Evolutionary conservation across 768 basidiomycete species (phyloP), one percentile per base, ranked within the genome.

Genomic region (Tubosaeta sp.): DNA sequence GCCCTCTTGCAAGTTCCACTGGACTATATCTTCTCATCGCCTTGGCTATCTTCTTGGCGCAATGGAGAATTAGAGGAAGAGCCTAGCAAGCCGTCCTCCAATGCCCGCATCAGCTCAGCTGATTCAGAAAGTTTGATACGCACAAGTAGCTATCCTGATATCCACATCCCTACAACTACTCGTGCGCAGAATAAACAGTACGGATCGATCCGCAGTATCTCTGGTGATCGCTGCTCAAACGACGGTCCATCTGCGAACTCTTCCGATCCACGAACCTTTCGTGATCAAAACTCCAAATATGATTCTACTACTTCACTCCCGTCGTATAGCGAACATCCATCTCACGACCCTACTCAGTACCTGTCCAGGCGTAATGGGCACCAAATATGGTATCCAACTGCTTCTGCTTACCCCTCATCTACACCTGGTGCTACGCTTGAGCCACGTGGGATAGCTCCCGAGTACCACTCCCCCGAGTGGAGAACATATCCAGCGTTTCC

Each of bases 401-500:
- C 69, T n/a, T 71, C 79, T 25, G 65, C 77, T 0, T 74, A 76
- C 22, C 51, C 48, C 14, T 38, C 57, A 29, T 44, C 62, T 38
- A 11, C 31, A 14, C 29, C 60, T 1, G 12, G 40, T 7, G 50
- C 55, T 34, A 46, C 46, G n/a, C 49, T 24, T 14, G 47, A 53
- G 25, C 24, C 29, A 36, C 44, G 34, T 60, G 66, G 48, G 64
- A 73, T 52, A 13, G 38, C 71, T 60, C 55, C 61, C 65, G 62
- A 70, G 24, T 65, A 58, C 35, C 65, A 59, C n/a, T 66, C 60
- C n/a, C 80, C 85, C 35, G 86, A 89, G 56, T 89, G 86, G 86
- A 70, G 84, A 50, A 71, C 79, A 62, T 90, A 88, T 57, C 86
- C 86, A 12, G 73, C 83, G 16, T 84, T 88, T 46, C 87, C 87